Conservation (phyloP, 768 basidiomycete species). For the Rhizopogon roseolus region DNA sequence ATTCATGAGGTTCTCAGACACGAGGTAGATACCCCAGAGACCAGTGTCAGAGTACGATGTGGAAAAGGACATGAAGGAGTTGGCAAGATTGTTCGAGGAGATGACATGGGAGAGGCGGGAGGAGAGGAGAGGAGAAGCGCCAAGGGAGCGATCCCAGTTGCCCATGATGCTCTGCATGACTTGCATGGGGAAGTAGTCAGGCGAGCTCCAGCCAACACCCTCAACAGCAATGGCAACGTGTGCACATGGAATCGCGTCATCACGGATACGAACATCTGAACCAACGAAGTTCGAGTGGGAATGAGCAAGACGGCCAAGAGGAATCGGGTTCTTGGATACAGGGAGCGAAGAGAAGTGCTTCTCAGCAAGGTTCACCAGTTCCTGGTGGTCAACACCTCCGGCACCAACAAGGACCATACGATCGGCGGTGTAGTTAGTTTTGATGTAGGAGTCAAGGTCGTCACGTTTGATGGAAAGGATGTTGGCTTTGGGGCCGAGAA, state of each 20-base stretch:
- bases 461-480: slow-evolving; percentile 92
- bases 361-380: slow-evolving; percentile 92
- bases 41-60: slow-evolving; percentile 99
- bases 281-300: slow-evolving; percentile 82
- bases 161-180: slow-evolving; percentile 97
- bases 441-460: slow-evolving; percentile 87
- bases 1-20: slow-evolving; percentile 91
- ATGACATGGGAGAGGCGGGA: slow-evolving; percentile 90
- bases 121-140: slow-evolving; percentile 83
- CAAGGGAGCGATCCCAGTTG: slow-evolving; percentile 98
- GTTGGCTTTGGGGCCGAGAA: slow-evolving; percentile 94
- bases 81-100: slow-evolving; percentile 92
- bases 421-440: slow-evolving; percentile 97
- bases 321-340: slow-evolving; percentile 81
- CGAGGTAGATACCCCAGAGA: slow-evolving; percentile 97
- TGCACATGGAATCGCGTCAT: slow-evolving; percentile 84
- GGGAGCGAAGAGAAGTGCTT: slow-evolving; percentile 90
- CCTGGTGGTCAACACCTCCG: slow-evolving; percentile 88
- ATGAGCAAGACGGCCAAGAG: slow-evolving; percentile 77
- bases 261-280: slow-evolving; percentile 91
- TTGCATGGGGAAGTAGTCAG: slow-evolving; percentile 99
- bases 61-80: slow-evolving; percentile 99
- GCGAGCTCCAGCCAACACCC: slow-evolving; percentile 95
- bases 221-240: slow-evolving; percentile 97
- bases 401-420: slow-evolving; percentile 98